Conservation (phyloP, 805 yeast genomes). For the Lachancea nothofagi region DNA sequence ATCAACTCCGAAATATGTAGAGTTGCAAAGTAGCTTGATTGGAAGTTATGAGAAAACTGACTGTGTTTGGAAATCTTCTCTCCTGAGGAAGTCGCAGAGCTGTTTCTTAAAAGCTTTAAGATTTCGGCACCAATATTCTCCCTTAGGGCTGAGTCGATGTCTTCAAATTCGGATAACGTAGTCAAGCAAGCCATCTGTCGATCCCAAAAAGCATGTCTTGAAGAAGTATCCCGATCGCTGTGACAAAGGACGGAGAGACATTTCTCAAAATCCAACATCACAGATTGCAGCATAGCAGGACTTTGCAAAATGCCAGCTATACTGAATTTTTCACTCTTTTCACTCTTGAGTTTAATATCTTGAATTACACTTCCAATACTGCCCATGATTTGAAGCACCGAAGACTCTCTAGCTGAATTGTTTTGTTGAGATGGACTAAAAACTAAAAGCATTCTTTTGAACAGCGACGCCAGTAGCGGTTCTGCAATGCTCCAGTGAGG, state of each 20-base stretch:
- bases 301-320: background rate
- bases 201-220: slow-evolving; percentile 2
- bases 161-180: background rate
- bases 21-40: background rate
- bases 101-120: background rate
- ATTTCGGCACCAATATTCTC: background rate
- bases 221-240: background rate
- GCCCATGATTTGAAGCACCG: slow-evolving; percentile 58
- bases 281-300: background rate
- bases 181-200: slow-evolving; percentile 2
- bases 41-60: background rate
- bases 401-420: slow-evolving; percentile 41
- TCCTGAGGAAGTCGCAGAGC: background rate
- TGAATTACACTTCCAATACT: slow-evolving; percentile 48
- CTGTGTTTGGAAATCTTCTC: too few species aligned
- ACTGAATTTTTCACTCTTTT: background rate
- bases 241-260: background rate
- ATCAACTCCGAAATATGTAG: slow-evolving; percentile 21
- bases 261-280: background rate
- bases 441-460: slow-evolving; percentile 39
- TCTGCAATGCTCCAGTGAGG: slow-evolving; percentile 66
- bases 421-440: slow-evolving; percentile 36
- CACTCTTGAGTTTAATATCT: slow-evolving; percentile 20
- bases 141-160: background rate
- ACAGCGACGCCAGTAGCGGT: slow-evolving; percentile 40